Evolutionary conservation across 2,329 filamentous ascomycete species (phyloP), one percentile per base, ranked within the genome.

Genomic region (Lizonia empirigonia): DNA sequence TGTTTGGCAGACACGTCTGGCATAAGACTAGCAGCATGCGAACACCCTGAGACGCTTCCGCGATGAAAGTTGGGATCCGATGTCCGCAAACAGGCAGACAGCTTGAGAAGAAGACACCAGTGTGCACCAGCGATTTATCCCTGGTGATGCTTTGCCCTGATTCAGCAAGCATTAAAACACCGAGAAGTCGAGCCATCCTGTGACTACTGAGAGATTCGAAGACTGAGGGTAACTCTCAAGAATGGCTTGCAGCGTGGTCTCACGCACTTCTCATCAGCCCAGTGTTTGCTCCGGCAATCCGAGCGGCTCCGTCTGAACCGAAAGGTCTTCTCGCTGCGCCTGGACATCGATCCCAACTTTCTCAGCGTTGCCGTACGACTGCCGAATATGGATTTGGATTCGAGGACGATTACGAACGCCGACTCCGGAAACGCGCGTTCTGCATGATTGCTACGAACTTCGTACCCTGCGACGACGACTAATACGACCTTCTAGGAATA

Each of bases 401-500:
- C 54, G 54, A 59, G 56, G 57, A 60, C 53, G 16, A 46, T 47
- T 47, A 52, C 60, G 53, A 53, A 55, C 41, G 47, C 54, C 41
- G 41, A 46, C 56, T 41, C 55, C 39, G 66, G 62, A 68, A 56
- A 65, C 58, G 55, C 58, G 62, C 47, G 57, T 59, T 35, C 63
- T 68, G 64, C 58, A 60, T 48, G 56, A 41, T 32, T 56, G 46
- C 58, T 55, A 57, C 68, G 64, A 69, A 68, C 61, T 58, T 71
- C 70, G 35, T 72, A 41, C 42, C 54, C 44, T 65, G 53, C 54
- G 42, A 68, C 63, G 64, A 65, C 77, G 69, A 89, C 88, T 91
- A 85, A 91, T 86, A 76, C 79, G 74, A n/a, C 69, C 71, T 76
- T 79, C 80, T 91, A 99, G 94, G 94, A 99, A 80, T 99, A 97